Base-by-base conservation (phyloP, 106 monocot species). In the Allium cepa region DNA sequence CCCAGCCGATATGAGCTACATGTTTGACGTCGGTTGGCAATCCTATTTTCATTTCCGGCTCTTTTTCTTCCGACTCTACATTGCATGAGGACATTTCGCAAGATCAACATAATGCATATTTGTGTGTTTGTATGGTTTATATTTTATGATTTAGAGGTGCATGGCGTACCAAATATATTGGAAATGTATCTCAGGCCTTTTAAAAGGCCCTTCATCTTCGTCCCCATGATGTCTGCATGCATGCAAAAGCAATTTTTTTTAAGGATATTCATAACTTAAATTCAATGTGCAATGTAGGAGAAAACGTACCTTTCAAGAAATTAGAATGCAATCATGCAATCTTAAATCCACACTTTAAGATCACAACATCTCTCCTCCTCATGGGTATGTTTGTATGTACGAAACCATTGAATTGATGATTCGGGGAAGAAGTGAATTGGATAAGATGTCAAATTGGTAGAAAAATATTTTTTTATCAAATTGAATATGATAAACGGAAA, bases 1-100 rank as follows among this genome's bases (percentile, higher is more conserved):
- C 84, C 76, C 76, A 84, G 46, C 80, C 84, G 13, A 84, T 84
- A 73, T 84, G 84, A 1, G 84, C 84, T 70, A 84, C 77, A 51
- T 84, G 84, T 62, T 80, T 80, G 12, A 84, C 84, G 26, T 84
- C 77, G 8, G 84, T 84, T 3, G 84, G 84, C 36, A 70, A 53
- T 46, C 84, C 84, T 17, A 84, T 84, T 26, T 80, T 59, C 84
- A 84, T 84, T 66, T 84, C 76, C 10, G 61, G 73, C 64, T 83
- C 79, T 60, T 79, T 76, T 2, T 53, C 49, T 11, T 84, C 73
- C 46, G 63, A 53, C 17, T 66, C 75, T 71, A 6, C 49, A 60
- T 27, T 71, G 12, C 9, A 60, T 15, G 28, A 27, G 3, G 28
- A 45, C 36, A 56, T 56, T 22, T 7, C 18, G 53, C 18, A 13